Evolutionary conservation across 2,329 filamentous ascomycete species (phyloP).

Genomic region (Aspergillus intermedius): DNA sequence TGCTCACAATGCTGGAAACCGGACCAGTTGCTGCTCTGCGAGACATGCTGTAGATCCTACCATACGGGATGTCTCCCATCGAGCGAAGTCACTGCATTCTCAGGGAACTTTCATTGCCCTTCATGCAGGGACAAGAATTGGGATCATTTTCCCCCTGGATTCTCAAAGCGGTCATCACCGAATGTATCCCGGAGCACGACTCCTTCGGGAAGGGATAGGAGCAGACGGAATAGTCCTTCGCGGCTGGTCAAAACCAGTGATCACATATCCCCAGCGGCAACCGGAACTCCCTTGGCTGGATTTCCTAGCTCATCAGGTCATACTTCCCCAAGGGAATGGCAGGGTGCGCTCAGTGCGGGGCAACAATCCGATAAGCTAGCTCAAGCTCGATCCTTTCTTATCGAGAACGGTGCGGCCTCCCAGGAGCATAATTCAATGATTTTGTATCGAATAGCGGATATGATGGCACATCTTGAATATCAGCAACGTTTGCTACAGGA

Average conservation of each 20-base stretch:
- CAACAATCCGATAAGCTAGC: not conserved
- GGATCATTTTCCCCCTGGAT: not conserved
- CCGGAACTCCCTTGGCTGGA: not conserved
- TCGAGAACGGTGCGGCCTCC: not conserved
- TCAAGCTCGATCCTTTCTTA: not conserved
- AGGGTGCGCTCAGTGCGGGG: not conserved
- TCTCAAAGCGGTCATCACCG: not conserved
- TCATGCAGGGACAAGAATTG: not conserved
- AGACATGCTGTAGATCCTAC: conserved; percentile 27
- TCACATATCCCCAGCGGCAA: not conserved
- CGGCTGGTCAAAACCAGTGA: not conserved
- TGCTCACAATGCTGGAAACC: conserved; percentile 23
- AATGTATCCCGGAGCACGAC: not conserved
- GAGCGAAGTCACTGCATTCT: not conserved
- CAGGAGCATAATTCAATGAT: not conserved
- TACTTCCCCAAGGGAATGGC: not conserved
- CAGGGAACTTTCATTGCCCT: conserved; percentile 10
- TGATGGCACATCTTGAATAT: conserved; percentile 18
- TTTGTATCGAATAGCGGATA: conserved; percentile 16
- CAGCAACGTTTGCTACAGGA: conserved; percentile 13
- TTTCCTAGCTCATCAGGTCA: not conserved
- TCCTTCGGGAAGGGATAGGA: not conserved
- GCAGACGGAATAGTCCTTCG: not conserved
- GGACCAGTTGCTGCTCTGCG: conserved; percentile 19
- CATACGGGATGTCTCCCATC: conserved; percentile 18